Evolutionary conservation across 2,329 filamentous ascomycete species (phyloP), one percentile per base, ranked within the genome.

Genomic region (Colletotrichum shisoi): DNA sequence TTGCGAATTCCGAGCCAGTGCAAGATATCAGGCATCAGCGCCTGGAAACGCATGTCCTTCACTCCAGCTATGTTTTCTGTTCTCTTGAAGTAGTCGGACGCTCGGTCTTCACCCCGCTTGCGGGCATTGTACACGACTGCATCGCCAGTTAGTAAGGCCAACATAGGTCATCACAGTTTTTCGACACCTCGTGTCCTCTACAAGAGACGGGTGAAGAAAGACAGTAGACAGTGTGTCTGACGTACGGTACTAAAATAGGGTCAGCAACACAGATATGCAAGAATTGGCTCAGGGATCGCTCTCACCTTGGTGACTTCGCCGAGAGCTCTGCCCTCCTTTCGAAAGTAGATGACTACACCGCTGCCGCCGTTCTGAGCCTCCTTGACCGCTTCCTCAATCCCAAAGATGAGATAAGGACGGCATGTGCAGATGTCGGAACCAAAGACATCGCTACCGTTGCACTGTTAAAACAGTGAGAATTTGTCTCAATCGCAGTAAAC

Each of bases 21-120:
- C 61, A 98, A 85, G 71, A 98, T 96, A 77, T 97, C 93, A 40
- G 95, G 94, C 95, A 98, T 98, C 62, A 99, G 84, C 34, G 94
- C 94, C 82, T 98, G 95, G 84, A 98, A 98, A 45, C 95, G 89
- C 94, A 98, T 98, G 73, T 89, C 91, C 78, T 97, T 96, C 71
- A 98, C 94, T 69, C 95, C 95, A 9, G 95, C 95, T 76, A 99
- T 96, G 77, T 97, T 97, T 79, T 97, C 94, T n/a, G 94, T 98
- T 64, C 95, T 86, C 80, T 94, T 91, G 83, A 98, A 98, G 81
- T 98, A 98, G 78, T 96, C 93, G 73, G 91, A 94, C 24, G 93
- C 93, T 67, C 87, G 87, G 79, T 94, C 91, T 70, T 88, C 86
- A 71, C 91, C 91, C 73, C 91, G 88, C 80, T 94, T 95, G 71